Evolutionary conservation across 2,329 filamentous ascomycete genomes (phyloP), one percentile per base, ranked within the genome.

Genomic region (Sphaerulina populicola): DNA sequence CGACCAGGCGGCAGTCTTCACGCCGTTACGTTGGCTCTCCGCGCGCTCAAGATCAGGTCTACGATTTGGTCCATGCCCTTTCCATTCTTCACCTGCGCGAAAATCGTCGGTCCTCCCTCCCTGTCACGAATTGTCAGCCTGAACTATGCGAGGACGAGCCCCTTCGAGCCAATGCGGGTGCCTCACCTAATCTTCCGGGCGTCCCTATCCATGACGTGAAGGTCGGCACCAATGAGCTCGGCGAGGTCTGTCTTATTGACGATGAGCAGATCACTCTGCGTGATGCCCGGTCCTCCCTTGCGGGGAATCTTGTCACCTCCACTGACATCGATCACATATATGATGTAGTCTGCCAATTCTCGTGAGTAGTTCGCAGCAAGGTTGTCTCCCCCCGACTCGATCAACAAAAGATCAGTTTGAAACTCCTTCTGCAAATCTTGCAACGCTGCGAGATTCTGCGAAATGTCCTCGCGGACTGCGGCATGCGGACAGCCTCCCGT

Each of bases 241-340:
- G 93, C 90, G 58, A 98, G 70, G 72, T 98, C 93, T 40, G 90
- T 95, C 81, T 98, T 98, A 72, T 98, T 98, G 46, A 98, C 88
- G 15, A 98, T 79, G 58, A 98, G 71, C 68, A 98, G 68, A 66
- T 98, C 93, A 62, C 86, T 93, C 73, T 96, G 91, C 4, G 93
- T 98, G 68, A 98, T 98, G 1, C 93, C 93, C 0, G 93, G 93
- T 0, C 93, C 93, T 27, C 93, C 93, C 74, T 98, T 98, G 27
- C 93, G 74, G 0, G 93, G 93, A 45, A 98, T 85, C 78, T 98
- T 98, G 71, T 98, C 93, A 10, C 93, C 93, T 18, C 93, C 93
- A 50, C 83, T 86, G 14, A 98, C 93, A 70, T 98, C 93, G 62
- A 98, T 97, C 29, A 98, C 93, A 69, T 98, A 98, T 71, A 98